Conservation (phyloP, 148 eudicot species). For the Nepenthes gracilis region DNA sequence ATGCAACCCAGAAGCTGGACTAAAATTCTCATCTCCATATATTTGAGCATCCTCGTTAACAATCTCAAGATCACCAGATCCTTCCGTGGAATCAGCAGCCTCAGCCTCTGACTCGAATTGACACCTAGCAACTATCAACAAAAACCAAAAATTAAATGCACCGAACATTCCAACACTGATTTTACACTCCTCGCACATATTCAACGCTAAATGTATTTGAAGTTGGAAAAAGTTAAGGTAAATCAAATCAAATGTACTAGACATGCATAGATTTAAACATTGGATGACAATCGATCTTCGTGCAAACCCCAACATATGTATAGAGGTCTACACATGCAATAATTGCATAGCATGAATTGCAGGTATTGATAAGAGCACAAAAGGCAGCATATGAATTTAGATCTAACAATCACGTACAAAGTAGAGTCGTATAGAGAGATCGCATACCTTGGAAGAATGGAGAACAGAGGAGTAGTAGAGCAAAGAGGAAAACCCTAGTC, state of each 20-base stretch:
- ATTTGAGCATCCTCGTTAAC: slow-evolving; percentile 53
- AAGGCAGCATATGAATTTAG: slow-evolving; percentile 2
- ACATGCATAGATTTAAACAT: slow-evolving; percentile 9
- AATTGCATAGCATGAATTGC: not conserved
- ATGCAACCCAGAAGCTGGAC: slow-evolving; percentile 65
- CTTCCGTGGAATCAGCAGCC: slow-evolving; percentile 27
- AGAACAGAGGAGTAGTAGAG: slow-evolving; percentile 50
- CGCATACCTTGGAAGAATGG: slow-evolving; percentile 54
- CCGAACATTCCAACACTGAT: slow-evolving; percentile 2
- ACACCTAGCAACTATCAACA: slow-evolving; percentile 49
- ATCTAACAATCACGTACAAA: slow-evolving; percentile 1
- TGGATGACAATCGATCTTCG: not conserved
- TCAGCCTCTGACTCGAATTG: slow-evolving; percentile 38
- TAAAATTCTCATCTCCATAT: slow-evolving; percentile 38
- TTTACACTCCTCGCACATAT: not conserved
- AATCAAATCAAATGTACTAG: slow-evolving; percentile 4
- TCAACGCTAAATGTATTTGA: not conserved
- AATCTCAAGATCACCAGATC: slow-evolving; percentile 53
- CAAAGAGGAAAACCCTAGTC: slow-evolving; percentile 41
- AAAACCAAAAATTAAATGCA: not conserved
- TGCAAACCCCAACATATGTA: not conserved
- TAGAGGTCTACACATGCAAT: slow-evolving; percentile 15
- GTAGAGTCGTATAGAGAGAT: not conserved
- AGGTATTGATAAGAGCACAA: not conserved
- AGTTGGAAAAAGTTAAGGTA: no score